Evolutionary conservation across 176 grass and related monocot species (phyloP), one percentile per base, ranked within the genome.

Genomic region (Lolium perenne): DNA sequence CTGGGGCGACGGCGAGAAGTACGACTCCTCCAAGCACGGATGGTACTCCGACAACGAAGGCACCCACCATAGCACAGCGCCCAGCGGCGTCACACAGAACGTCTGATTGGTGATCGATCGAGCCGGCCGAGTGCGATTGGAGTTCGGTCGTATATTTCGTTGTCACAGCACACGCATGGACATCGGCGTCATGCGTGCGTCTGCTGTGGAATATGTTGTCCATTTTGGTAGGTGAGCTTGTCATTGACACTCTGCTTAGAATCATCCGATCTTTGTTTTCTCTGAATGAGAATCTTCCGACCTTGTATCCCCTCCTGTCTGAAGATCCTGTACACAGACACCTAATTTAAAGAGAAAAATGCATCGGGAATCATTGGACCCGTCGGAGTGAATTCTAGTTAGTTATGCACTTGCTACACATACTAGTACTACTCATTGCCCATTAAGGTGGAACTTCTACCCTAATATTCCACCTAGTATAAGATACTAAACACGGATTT

Each of bases 1-100:
- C 17, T 97, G 95, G 95, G 95, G 92, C 38, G 95, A 97, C 63
- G 95, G 95, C 14, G 93, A 97, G 91, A 95, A 95, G 93, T 97
- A 92, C 81, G 95, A 76, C 48, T 76, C 73, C 13, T 16, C 12
- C 73, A 76, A 54, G 25, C 73, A 76, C 73, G 73, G 73, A 0
- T 55, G 48, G 73, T 54, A 76, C 73, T 76, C 73, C 49, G 73
- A 76, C 80, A 87, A 88, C 29, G 88, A 89, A 15, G 15, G 46
- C 47, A 84, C 80, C 55, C 72, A 82, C 3, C 84, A 92, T 23
- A 20, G 47, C 77, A 94, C 83, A 83, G 70, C 86, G 32, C 68
- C 91, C n/a, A 94, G 89, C 17, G 93, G 95, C 78, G 93, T 92
- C 81, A 93, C 95, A 25, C 87, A 88, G 78, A 58, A 93, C 80